Base-by-base conservation (phyloP, 106 monocot species). In the Agapanthus africanus region DNA sequence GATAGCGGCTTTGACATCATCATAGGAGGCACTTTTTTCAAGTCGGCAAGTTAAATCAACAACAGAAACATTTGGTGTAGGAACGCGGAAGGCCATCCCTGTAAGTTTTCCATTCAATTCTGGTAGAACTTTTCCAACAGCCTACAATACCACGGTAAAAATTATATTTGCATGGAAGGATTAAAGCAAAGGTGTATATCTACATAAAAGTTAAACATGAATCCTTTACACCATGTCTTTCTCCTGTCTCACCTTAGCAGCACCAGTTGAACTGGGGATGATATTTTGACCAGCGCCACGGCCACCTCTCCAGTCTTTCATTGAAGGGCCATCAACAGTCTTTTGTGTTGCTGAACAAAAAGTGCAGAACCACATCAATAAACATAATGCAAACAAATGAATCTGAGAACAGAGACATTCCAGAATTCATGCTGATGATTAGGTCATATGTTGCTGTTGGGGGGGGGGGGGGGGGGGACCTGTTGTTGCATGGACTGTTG, bases 401-500 rank as follows among this genome's bases (percentile, higher is more conserved):
- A 66, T 59, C 59, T 27, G 7, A 31, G 16, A 59, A 23, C n/a
- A n/a, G n/a, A n/a, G n/a, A n/a, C n/a, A n/a, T n/a, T n/a, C n/a
- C n/a, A n/a, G n/a, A n/a, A n/a, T n/a, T n/a, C n/a, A n/a, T n/a
- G n/a, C n/a, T n/a, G n/a, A n/a, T n/a, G n/a, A n/a, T n/a, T n/a
- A n/a, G n/a, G n/a, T n/a, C n/a, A n/a, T n/a, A n/a, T n/a, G n/a
- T n/a, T n/a, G n/a, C n/a, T n/a, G n/a, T n/a, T n/a, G n/a, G n/a
- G n/a, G 4, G 52, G 46, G 0, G 16, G 22, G 56, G 34, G n/a
- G n/a, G n/a, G 64, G 31, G 9, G 67, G 70, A 91, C 95, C 95
- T 84, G 95, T 95, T 59, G 95, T 88, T 38, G 95, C 95, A 82
- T 95, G 95, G 54, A 95, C 95, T 40, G 95, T 95, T 30, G 95